Base-by-base conservation (phyloP, 139 green algal genomes). In the Closterium sp. region DNA sequence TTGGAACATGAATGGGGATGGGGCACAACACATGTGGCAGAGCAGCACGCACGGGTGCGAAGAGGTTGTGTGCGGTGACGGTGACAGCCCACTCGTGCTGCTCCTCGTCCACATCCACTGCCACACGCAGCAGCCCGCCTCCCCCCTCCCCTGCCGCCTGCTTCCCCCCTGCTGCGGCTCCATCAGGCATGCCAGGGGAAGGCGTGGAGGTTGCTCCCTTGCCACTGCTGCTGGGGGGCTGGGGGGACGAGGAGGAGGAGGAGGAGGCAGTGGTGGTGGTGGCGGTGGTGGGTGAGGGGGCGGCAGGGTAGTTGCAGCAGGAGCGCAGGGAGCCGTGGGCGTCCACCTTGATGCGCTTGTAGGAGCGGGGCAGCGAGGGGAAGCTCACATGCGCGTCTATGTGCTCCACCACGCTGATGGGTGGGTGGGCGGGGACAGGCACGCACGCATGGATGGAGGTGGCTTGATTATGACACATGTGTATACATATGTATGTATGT, bases 11-110 rank as follows among this genome's bases (percentile, higher is more conserved):
- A 32, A 19, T 32, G 81, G 81, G 9, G 23, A 23, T 23, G 23
- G 81, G 81, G 81, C n/a, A 33, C 7, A 34, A 23, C n/a, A 86
- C 21, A 34, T 32, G 81, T 9, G 31, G 81, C 81, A 33, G 3
- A 34, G 23, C 16, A 16, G 81, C 32, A 36, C 88, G 35, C 33
- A 91, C 89, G 10, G 89, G 89, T 34, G 89, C 89, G 12, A 91
- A 91, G 33, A 91, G 89, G 31, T 88, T 88, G 25, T 87, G 89
- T 36, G 43, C 89, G 35, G n/a, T 23, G 84, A 91, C 64, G 12
- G 30, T 88, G n/a, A 91, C 89, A 66, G 33, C 36, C 89, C 89
- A 91, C 66, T 86, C 55, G 34, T 88, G 34, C 31, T 88, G 33
- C 0, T 88, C 69, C 66, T 89, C 33, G 31, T 91, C 89, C 31